Evolutionary conservation across 768 basidiomycete genomes (phyloP), one percentile per base, ranked within the genome.

Genomic region (Tephrocybe sp.): DNA sequence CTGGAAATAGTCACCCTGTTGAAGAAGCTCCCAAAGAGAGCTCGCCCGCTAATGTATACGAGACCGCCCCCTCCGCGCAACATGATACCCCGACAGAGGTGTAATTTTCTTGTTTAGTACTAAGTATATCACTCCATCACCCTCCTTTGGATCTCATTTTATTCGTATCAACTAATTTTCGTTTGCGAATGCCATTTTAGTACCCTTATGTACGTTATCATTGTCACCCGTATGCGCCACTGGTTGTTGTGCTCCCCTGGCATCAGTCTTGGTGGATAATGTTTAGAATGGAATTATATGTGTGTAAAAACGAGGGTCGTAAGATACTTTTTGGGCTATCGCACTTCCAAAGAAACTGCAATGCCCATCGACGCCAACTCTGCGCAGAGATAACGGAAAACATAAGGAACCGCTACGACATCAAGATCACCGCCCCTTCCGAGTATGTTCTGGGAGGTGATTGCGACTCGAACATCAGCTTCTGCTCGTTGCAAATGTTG

Each of bases 321-420:
- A 42, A 29, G 27, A 18, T 50, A 52, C 47, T 49, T 49, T 51
- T 33, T 22, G 39, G 42, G 41, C 65, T 69, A 90, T 43, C 67
- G 78, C 45, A 94, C 81, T 62, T 89, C 84, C 42, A 98, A 69
- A 41, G 91, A 89, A 43, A 98, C 79, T 29, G 88, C 83, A 59
- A 99, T 97, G 39, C 97, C 95, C 95, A 98, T 98, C 15, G 91
- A 88, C n/a, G 94, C 94, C 58, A 99, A 72, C 71, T 99, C 97
- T 2, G 94, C 89, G 63, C 94, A 94, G 10, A 97, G 77, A 71
- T 94, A 91, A 42, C 91, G 78, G 70, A 97, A 95, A 43, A 95
- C 94, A 61, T 90, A 97, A 6, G 97, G 97, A 18, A 99, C 80
- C 11, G 95, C 95, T 45, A 99, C 84, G 40, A 99, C 86, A 67